phyloP scores from a whole-genome alignment of 192 early-diverging fungal genomes.

The Podila epigama region DNA sequence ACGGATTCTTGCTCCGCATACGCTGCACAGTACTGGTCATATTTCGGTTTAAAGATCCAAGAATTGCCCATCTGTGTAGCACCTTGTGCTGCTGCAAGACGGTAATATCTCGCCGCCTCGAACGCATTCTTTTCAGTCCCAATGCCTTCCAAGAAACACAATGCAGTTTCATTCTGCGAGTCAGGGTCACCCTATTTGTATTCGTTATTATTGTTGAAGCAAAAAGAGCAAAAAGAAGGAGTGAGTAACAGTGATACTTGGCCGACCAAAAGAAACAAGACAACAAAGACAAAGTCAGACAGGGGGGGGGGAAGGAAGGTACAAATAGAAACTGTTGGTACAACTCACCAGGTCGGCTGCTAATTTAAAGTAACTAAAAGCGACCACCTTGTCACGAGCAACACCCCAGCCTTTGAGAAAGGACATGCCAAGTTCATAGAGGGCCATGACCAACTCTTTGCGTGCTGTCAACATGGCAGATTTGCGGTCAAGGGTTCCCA shows the following conservation, averaged over 20 bases:
- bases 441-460: conserved; percentile 78
- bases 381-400: conserved; percentile 74
- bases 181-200: conserved; percentile 67
- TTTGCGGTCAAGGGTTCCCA: conserved; percentile 38
- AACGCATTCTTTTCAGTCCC: conserved; percentile 78
- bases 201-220: background rate
- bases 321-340: background rate
- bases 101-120: conserved; percentile 80
- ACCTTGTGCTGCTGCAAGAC: conserved; percentile 77
- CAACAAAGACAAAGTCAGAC: background rate
- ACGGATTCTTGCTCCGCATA: background rate
- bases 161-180: conserved; percentile 76
- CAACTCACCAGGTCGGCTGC: conserved; percentile 69
- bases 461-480: conserved; percentile 53
- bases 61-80: conserved; percentile 79
- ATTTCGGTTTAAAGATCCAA: conserved; percentile 87
- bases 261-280: background rate
- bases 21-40: conserved; percentile 58
- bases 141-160: conserved; percentile 76
- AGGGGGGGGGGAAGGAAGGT: background rate
- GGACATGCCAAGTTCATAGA: conserved; percentile 81
- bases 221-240: background rate
- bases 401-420: conserved; percentile 83
- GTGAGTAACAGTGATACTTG: background rate
- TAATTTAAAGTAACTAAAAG: conserved; percentile 83